phyloP scores from a whole-genome alignment of 2,329 filamentous ascomycete species.

The Pseudocercospora ulei region DNA sequence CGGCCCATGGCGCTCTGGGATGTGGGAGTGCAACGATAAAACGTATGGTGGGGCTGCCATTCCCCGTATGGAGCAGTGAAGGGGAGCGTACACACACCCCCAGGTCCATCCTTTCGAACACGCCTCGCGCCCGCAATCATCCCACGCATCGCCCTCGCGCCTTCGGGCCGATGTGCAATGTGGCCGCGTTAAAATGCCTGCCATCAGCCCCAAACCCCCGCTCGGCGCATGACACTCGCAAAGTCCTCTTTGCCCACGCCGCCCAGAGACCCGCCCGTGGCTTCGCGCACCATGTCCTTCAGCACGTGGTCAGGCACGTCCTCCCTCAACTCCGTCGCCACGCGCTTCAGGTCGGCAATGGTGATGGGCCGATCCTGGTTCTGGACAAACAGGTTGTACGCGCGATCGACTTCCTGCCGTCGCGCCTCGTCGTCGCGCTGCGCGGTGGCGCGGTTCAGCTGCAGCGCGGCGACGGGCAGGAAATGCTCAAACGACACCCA shows the following conservation, averaged over 20 bases:
- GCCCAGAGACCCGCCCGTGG: constrained; percentile 67
- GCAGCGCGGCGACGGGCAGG: constrained; percentile 77
- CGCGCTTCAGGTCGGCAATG: constrained; percentile 62
- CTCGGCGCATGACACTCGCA: constrained; percentile 72
- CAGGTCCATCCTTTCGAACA: too few relatives aligned
- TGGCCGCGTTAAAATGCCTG: too few relatives aligned
- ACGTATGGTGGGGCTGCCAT: too few relatives aligned
- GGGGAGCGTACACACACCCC: too few relatives aligned
- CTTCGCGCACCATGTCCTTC: constrained; percentile 89
- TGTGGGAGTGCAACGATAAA: too few relatives aligned
- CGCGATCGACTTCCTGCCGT: constrained; percentile 66
- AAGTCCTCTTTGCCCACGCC: constrained; percentile 74
- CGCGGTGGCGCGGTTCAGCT: constrained; percentile 48
- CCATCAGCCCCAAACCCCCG: constrained; percentile 68
- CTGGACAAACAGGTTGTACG: constrained; percentile 69
- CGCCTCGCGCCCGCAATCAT: too few relatives aligned
- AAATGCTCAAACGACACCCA: constrained; percentile 72
- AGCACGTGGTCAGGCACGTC: constrained; percentile 73
- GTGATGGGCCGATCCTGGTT: constrained; percentile 59
- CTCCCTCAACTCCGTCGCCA: constrained; percentile 74
- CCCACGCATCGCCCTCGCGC: too few relatives aligned
- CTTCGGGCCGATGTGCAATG: too few relatives aligned
- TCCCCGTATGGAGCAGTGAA: too few relatives aligned
- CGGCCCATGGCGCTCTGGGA: too few relatives aligned
- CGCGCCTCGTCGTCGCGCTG: constrained; percentile 38